These are phyloP conservation scores for Globisporangium spinosum DNA, from an alignment of 352 stramenopile genomes.

Conservation along the genomic window DNA sequence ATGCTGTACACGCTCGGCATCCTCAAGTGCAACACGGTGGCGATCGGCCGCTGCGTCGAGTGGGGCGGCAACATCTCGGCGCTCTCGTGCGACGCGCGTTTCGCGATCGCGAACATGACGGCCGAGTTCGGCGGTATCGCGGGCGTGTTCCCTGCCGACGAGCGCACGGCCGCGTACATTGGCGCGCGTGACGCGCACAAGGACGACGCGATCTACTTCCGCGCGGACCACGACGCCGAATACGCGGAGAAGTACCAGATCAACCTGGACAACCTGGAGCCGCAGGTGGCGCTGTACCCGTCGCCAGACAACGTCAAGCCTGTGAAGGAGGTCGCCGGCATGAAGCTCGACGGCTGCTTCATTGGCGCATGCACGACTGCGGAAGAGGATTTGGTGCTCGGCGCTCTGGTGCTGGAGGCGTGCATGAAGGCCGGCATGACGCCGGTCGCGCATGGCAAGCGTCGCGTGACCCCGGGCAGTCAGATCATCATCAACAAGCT, in stretches of 20 bases:
- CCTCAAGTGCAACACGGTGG: constrained; percentile 86
- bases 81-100: constrained; percentile 77
- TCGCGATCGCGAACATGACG: constrained; percentile 86
- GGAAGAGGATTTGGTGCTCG: constrained; percentile 79
- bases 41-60: constrained; percentile 71
- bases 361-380: constrained; percentile 82
- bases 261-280: constrained; percentile 58
- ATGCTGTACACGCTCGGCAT: constrained; percentile 84
- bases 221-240: constrained; percentile 62
- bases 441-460: constrained; percentile 50
- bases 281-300: constrained; percentile 75
- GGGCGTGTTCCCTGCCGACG: constrained; percentile 77
- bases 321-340: constrained; percentile 58
- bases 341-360: constrained; percentile 84
- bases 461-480: constrained; percentile 74
- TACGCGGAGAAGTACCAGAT: constrained; percentile 81
- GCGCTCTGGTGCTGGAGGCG: constrained; percentile 70
- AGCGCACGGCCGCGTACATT: constrained; percentile 77
- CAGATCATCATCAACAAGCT: constrained; percentile 82
- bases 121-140: constrained; percentile 84
- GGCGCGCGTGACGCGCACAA: constrained; percentile 70
- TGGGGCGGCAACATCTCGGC: constrained; percentile 77
- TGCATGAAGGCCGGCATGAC: constrained; percentile 69
- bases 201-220: constrained; percentile 78
- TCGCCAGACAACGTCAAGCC: constrained; percentile 79